Conservation (phyloP, 106 monocot species). For the Xerophyta viscosa region DNA sequence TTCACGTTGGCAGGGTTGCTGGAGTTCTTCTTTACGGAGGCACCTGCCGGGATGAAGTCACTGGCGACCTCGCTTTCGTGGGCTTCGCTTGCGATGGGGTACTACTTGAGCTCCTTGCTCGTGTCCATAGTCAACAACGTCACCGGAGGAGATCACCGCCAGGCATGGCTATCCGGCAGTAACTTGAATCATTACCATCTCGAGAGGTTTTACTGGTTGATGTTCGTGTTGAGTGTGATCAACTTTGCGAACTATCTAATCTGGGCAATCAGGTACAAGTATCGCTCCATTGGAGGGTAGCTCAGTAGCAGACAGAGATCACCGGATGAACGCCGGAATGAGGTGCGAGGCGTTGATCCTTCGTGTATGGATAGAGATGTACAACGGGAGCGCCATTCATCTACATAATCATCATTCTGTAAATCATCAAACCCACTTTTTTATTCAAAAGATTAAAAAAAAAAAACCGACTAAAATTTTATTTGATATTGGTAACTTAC, state of each 20-base stretch:
- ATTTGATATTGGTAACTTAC: too few species aligned
- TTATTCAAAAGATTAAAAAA: too few species aligned
- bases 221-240: constrained; percentile 50
- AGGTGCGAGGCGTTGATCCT: too few species aligned
- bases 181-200: constrained; percentile 58
- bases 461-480: too few species aligned
- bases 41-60: constrained; percentile 64
- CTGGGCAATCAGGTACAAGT: constrained; percentile 58
- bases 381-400: too few species aligned
- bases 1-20: constrained; percentile 79
- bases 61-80: constrained; percentile 68
- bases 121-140: constrained; percentile 56
- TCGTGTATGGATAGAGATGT: too few species aligned
- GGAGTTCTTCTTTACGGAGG: constrained; percentile 89
- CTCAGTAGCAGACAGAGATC: too few species aligned
- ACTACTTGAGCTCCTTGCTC: constrained; percentile 71
- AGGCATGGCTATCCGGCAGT: constrained; percentile 50
- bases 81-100: constrained; percentile 75
- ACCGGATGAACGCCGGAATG: too few species aligned
- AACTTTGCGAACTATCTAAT: constrained; percentile 49
- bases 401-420: too few species aligned
- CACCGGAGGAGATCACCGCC: constrained; percentile 17
- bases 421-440: too few species aligned
- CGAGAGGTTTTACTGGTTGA: constrained; percentile 84
- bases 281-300: constrained; percentile 25